phyloP scores from a whole-genome alignment of 768 basidiomycete species.

The Lyophyllum decastes region DNA sequence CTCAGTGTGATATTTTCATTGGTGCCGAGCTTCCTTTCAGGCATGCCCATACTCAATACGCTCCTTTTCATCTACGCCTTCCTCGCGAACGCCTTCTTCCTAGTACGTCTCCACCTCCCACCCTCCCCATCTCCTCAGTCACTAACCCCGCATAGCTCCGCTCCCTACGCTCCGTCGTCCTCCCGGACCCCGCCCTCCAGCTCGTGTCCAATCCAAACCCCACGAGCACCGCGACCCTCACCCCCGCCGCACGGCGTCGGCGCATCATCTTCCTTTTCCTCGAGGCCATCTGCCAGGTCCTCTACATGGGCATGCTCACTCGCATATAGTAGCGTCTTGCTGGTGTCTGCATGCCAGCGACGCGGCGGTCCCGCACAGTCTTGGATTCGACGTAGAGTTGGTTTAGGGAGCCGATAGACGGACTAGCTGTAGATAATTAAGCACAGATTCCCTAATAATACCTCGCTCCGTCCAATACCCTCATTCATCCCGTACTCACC shows the following conservation, averaged over 20 bases:
- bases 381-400: no score
- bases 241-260: constrained; percentile 77
- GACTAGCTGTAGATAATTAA: not conserved
- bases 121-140: not conserved
- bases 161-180: constrained; percentile 39
- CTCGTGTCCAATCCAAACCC: constrained; percentile 35
- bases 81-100: constrained; percentile 76
- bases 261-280: constrained; percentile 89
- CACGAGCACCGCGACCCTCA: constrained; percentile 60
- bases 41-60: constrained; percentile 64
- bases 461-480: not conserved
- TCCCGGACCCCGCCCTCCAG: constrained; percentile 77
- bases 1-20: constrained; percentile 81
- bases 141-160: constrained; percentile 10
- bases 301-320: constrained; percentile 85
- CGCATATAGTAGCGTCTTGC: constrained; percentile 44
- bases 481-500: not conserved
- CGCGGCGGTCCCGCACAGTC: no score
- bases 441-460: not conserved
- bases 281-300: constrained; percentile 77
- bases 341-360: no score
- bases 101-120: not conserved
- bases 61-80: constrained; percentile 84
- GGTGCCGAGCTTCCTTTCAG: constrained; percentile 65
- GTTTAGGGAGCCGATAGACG: not conserved